Conservation (phyloP, 805 yeast species). For the Maudiozyma pseudohumilis region DNA sequence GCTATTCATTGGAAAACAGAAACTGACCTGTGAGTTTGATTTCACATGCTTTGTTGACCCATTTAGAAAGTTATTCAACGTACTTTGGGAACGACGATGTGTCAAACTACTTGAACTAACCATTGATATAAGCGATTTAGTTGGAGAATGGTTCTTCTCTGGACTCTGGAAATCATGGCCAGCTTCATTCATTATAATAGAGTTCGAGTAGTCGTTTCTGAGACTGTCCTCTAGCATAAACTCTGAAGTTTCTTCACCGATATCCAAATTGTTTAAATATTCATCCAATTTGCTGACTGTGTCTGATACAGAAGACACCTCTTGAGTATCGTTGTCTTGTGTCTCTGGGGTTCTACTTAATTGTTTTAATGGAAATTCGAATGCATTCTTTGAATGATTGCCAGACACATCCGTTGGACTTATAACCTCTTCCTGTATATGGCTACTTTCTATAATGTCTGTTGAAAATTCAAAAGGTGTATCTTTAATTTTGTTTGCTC, state of each 20-base stretch:
- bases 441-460: not conserved
- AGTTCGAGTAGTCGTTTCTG: conserved; percentile 15
- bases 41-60: conserved; percentile 10
- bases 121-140: conserved; percentile 26
- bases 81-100: conserved; percentile 13
- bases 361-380: conserved; percentile 16
- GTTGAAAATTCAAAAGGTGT: not conserved
- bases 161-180: conserved; percentile 12
- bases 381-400: conserved; percentile 7
- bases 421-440: not conserved
- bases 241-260: conserved; percentile 9
- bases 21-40: conserved; percentile 16
- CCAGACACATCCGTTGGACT: not conserved
- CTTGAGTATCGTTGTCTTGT: not conserved
- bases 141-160: conserved; percentile 25
- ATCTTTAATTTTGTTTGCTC: conserved; percentile 5
- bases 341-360: not conserved
- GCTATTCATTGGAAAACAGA: not conserved
- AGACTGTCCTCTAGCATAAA: conserved; percentile 20
- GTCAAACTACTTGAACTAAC: conserved; percentile 13
- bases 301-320: conserved; percentile 6
- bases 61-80: conserved; percentile 4
- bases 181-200: conserved; percentile 7
- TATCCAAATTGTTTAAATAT: conserved; percentile 14
- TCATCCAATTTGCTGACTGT: conserved; percentile 24